A percentile compares a stretch with the other conserved stretches of the same genome.
phyloP scores from a whole-genome alignment of 2,329 filamentous ascomycete genomes.

The Harringtonia lauricola region DNA sequence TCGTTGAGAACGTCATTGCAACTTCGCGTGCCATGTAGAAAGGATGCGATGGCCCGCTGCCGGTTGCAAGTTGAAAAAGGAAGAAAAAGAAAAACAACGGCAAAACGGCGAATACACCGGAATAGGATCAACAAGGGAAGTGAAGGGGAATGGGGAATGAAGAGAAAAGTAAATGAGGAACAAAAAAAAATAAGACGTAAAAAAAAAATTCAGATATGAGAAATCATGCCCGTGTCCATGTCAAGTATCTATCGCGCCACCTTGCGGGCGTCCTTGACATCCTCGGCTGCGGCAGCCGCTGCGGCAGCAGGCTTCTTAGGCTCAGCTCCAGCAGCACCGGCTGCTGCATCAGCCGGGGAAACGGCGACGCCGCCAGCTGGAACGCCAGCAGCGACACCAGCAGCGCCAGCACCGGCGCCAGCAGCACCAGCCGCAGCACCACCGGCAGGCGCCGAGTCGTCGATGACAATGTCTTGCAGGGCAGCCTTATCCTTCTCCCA shows the following conservation, averaged over 20 bases:
- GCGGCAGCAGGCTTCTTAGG: background rate
- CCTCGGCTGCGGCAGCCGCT: background rate
- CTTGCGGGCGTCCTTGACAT: constrained; percentile 3
- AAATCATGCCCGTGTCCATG: background rate
- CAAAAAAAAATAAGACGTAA: background rate
- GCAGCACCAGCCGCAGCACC: constrained; percentile 12
- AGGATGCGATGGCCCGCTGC: constrained; percentile 1
- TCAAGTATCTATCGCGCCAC: background rate
- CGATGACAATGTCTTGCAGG: constrained; percentile 56
- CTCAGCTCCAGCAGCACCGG: background rate
- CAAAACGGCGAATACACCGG: background rate
- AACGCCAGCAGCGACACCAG: constrained; percentile 1
- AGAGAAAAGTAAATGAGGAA: background rate
- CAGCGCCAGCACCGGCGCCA: background rate
- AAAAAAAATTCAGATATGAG: background rate
- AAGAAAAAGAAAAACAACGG: background rate
- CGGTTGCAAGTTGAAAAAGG: background rate
- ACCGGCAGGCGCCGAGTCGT: constrained; percentile 30
- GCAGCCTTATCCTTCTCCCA: constrained; percentile 86
- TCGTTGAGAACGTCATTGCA: background rate
- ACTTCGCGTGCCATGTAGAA: constrained; percentile 2
- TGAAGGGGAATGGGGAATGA: background rate
- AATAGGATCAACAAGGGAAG: background rate
- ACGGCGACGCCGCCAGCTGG: background rate
- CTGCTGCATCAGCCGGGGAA: background rate